These are phyloP conservation scores for Aspergillus ibericus DNA, from an alignment of 2,329 filamentous ascomycete species.

Conservation along the genomic window DNA sequence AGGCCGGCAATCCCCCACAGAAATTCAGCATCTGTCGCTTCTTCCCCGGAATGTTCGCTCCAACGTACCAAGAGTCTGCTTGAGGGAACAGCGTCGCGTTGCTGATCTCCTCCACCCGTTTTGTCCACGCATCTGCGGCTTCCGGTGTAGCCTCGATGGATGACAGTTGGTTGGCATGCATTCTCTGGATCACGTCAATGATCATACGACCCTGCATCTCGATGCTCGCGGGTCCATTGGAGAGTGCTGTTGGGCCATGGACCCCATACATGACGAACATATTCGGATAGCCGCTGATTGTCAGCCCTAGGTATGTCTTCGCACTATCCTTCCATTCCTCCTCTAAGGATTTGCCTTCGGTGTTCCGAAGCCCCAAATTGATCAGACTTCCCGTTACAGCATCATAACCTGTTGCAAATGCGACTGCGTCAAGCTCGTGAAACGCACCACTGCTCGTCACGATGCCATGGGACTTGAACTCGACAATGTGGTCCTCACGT, in stretches of 20 bases:
- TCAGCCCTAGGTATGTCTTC: slow-evolving; percentile 41
- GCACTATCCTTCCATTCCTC: slow-evolving; percentile 39
- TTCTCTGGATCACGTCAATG: slow-evolving; percentile 51
- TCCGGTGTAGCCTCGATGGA: slow-evolving; percentile 54
- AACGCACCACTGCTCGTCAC: slow-evolving; percentile 37
- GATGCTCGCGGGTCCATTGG: slow-evolving; percentile 56
- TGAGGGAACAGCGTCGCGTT: slow-evolving; percentile 53
- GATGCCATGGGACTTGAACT: slow-evolving; percentile 44
- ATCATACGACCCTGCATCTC: slow-evolving; percentile 61
- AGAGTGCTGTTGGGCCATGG: slow-evolving; percentile 57
- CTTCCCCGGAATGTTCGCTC: slow-evolving; percentile 27
- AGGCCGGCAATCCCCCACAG: slow-evolving; percentile 8
- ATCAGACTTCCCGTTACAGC: slow-evolving; percentile 39
- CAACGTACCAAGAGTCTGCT: slow-evolving; percentile 30
- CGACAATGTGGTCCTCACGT: slow-evolving; percentile 43
- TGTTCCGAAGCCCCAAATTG: slow-evolving; percentile 33
- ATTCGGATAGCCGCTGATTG: slow-evolving; percentile 48
- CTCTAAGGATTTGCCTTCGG: slow-evolving; percentile 29
- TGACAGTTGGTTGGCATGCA: slow-evolving; percentile 48
- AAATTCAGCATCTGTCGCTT: slow-evolving; percentile 12
- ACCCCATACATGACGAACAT: slow-evolving; percentile 56
- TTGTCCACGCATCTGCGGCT: slow-evolving; percentile 52
- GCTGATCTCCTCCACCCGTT: slow-evolving; percentile 47
- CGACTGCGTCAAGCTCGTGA: slow-evolving; percentile 41
- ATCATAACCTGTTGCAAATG: slow-evolving; percentile 46